Evolutionary conservation across 2,329 filamentous ascomycete species (phyloP).

Genomic region (Beauveria sp.): DNA sequence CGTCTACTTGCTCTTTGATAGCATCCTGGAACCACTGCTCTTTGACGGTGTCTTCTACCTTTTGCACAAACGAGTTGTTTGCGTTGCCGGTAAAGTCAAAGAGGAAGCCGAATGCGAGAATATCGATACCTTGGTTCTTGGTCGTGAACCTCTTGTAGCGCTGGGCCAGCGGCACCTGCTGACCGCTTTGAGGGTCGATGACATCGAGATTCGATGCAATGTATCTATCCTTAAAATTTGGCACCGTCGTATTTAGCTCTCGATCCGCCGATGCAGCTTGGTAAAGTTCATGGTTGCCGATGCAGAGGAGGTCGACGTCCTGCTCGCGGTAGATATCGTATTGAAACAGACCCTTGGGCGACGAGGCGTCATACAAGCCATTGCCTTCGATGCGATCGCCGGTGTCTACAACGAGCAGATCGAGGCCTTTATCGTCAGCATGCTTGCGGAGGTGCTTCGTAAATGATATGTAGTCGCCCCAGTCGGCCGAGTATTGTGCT

Average conservation of each 20-base stretch:
- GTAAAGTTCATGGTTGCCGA: conserved; percentile 95
- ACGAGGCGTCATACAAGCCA: conserved; percentile 84
- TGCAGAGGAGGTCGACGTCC: conserved; percentile 73
- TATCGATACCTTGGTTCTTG: conserved; percentile 74
- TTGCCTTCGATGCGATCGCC: conserved; percentile 92
- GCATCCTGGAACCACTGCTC: conserved; percentile 85
- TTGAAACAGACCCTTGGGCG: conserved; percentile 80
- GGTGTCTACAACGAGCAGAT: conserved; percentile 90
- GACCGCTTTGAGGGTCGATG: conserved; percentile 61
- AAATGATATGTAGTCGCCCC: conserved; percentile 97
- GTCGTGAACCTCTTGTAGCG: conserved; percentile 87
- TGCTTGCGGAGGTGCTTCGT: conserved; percentile 70
- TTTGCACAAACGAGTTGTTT: conserved; percentile 81
- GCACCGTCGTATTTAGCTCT: conserved; percentile 74
- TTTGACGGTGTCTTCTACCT: conserved; percentile 71
- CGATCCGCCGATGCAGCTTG: conserved; percentile 66
- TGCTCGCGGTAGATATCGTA: conserved; percentile 83
- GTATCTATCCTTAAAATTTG: conserved; percentile 73
- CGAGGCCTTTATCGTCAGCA: conserved; percentile 70
- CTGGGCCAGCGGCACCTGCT: conserved; percentile 67
- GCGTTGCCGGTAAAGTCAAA: conserved; percentile 89
- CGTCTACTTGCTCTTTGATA: conserved; percentile 74
- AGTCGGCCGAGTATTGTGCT: conserved; percentile 88
- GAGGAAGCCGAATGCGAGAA: conserved; percentile 87
- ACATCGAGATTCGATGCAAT: conserved; percentile 92